Evolutionary conservation across 306 rosid genomes (phyloP), one percentile per base, ranked within the genome.

Genomic region (Sphenostylis stenocarpa): DNA sequence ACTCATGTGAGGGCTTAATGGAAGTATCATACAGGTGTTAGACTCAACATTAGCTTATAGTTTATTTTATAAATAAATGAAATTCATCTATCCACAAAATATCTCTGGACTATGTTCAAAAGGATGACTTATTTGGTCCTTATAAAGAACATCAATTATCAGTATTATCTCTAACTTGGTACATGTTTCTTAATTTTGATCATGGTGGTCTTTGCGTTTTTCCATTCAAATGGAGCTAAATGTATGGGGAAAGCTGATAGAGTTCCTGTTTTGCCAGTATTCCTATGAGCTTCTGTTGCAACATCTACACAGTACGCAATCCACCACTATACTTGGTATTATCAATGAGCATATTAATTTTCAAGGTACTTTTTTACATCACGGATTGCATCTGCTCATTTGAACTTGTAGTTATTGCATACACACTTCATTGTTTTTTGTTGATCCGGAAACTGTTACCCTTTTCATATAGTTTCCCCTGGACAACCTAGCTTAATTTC

Each of bases 321-420:
- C 94, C 80, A 92, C 97, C 72, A 89, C 90, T 28, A 82, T 93
- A 77, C 97, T 96, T 75, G 99, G 97, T 62, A 85, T 96, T 78
- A 88, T 96, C 85, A 96, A 92, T 78, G 98, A 90, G 83, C 97
- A 85, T 73, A 91, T 96, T 70, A 93, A 93, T 86, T 96, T 96
- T 85, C 91, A 86, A 89, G 98, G 98, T 96, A 85, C 67, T 51
- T 63, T n/a, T 33, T 36, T 84, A 75, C 75, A 75, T 48, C 62
- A 53, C 72, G 29, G 41, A 53, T 69, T 83, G 33, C 55, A 29
- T 74, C 19, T 73, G 34, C 63, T 72, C 67, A 28, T 77, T 60
- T 28, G 74, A 60, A 72, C 14, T 64, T 63, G 20, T 76, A 41
- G 60, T 20, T 70, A 26, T 70, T 80, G 76, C 66, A 2, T 64